Evolutionary conservation across 768 basidiomycete genomes (phyloP), one percentile per base, ranked within the genome.

Genomic region (Amanita polypyramis): DNA sequence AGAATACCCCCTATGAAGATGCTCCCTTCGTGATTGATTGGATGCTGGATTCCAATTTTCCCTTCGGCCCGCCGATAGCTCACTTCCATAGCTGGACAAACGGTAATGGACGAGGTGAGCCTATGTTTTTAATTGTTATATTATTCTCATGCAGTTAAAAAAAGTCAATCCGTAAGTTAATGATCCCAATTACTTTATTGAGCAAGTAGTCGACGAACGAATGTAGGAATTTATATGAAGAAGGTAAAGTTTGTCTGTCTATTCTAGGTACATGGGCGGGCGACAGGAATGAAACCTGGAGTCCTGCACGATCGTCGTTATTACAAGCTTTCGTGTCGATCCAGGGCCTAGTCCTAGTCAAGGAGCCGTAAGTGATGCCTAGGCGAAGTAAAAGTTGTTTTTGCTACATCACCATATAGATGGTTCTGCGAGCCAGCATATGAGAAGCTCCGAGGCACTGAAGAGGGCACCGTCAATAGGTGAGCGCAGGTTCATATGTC

Each of bases 21-120:
- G 89, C 90, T 15, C 94, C 93, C 0, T 94, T 95, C 64, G 82
- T 96, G 20, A 95, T 96, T 49, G 93, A 97, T 64, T 91, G 88
- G 88, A 79, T 82, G 74, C 69, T 91, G 9, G 88, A 87, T 57
- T 87, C 79, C 46, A 82, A 84, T 61, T 96, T 85, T 60, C 91
- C 82, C 38, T 79, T 80, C 54, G 77, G 70, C 51, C 91, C 93
- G 10, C 93, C 93, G 0, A 70, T 79, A 47, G 94, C 93, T 8
- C 85, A 89, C 65, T 97, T 97, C 63, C 73, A 82, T 42, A 92
- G 89, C 51, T 94, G 91, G 87, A 96, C 93, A 4, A 90, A 91
- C 62, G 92, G 92, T 2, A 90, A 92, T 58, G 92, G 92, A 25
- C 73, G 92, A 72, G 85, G 83, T 80, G 67, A 59, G 72, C 56